Conservation (phyloP, 2,329 filamentous ascomycete genomes). For the Talaromyces funiculosus region DNA sequence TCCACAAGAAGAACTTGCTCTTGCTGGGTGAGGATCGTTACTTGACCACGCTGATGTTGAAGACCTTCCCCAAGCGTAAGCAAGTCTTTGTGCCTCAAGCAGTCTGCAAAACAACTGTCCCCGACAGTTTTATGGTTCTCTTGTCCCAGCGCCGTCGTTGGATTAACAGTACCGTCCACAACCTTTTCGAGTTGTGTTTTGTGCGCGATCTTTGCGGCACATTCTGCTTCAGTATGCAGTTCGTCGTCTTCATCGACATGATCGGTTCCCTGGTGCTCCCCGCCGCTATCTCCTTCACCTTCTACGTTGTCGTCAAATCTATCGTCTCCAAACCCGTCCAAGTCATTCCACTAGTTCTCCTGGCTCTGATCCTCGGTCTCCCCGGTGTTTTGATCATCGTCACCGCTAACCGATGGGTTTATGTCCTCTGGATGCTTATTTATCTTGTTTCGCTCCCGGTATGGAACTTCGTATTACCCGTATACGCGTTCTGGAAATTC, state of each 20-base stretch:
- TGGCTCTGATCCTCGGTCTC: slow-evolving; percentile 86
- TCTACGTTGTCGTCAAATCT: slow-evolving; percentile 88
- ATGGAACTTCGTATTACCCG: slow-evolving; percentile 94
- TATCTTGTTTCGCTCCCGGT: slow-evolving; percentile 89
- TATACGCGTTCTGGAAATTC: slow-evolving; percentile 98
- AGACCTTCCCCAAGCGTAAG: slow-evolving; percentile 97
- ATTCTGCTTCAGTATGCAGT: slow-evolving; percentile 99
- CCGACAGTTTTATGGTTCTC: slow-evolving; percentile 84
- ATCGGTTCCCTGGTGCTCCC: slow-evolving; percentile 91
- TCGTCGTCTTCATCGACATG: slow-evolving; percentile 92
- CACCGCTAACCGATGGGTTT: slow-evolving; percentile 87
- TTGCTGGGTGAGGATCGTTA: slow-evolving; percentile 92
- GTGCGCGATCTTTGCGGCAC: slow-evolving; percentile 95
- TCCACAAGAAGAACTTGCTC: slow-evolving; percentile 95
- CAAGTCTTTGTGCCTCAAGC: slow-evolving; percentile 98
- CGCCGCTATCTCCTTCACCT: slow-evolving; percentile 92
- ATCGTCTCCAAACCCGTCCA: slow-evolving; percentile 73
- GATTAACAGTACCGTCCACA: slow-evolving; percentile 99
- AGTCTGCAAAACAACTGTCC: slow-evolving; percentile 97
- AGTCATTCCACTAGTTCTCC: slow-evolving; percentile 81
- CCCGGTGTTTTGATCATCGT: slow-evolving; percentile 87
- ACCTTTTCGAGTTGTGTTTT: slow-evolving; percentile 93
- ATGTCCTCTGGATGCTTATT: slow-evolving; percentile 94
- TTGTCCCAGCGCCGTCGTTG: slow-evolving; percentile 92
- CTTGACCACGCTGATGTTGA: slow-evolving; percentile 93